Percentiles rank a stretch among this genome's conserved stretches.
phyloP scores from a whole-genome alignment of 345 rosid genomes.

The Linum trigynum region DNA sequence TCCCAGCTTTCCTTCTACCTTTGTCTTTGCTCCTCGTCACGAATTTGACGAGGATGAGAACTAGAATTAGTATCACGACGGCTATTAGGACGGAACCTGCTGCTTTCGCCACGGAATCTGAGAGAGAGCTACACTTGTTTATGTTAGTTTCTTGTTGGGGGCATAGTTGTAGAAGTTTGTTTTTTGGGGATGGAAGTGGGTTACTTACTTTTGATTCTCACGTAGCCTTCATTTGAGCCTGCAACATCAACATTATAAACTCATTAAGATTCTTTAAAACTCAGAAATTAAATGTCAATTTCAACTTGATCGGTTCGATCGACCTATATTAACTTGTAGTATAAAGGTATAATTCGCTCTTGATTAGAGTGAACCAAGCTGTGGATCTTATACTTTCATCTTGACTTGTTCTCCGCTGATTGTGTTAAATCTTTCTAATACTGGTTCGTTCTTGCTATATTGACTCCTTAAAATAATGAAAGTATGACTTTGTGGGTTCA shows the following conservation, averaged over 20 bases:
- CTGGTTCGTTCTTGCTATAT: no score
- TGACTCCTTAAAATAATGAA: no score
- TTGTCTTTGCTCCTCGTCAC: conserved; percentile 20
- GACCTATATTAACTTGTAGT: no score
- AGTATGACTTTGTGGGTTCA: no score
- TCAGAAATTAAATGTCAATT: not conserved
- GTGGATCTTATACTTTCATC: no score
- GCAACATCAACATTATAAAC: conserved; percentile 5
- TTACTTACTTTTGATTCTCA: conserved; percentile 39
- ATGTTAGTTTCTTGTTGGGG: conserved; percentile 6
- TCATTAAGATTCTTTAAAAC: not conserved
- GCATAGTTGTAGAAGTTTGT: not conserved
- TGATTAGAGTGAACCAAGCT: no score
- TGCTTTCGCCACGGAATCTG: conserved; percentile 30
- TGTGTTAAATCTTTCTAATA: no score
- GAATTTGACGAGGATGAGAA: conserved; percentile 28
- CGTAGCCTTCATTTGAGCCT: conserved; percentile 36
- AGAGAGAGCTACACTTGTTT: conserved; percentile 9
- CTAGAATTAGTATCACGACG: conserved; percentile 14
- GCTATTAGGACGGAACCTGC: conserved; percentile 20
- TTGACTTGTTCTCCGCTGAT: no score
- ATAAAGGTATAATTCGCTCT: no score
- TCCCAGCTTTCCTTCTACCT: conserved; percentile 9
- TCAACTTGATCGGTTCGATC: no score
- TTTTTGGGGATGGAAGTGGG: not conserved